Conservation (phyloP, 129 eudicot genomes). For the Rutidosis leptorrhynchoides region DNA sequence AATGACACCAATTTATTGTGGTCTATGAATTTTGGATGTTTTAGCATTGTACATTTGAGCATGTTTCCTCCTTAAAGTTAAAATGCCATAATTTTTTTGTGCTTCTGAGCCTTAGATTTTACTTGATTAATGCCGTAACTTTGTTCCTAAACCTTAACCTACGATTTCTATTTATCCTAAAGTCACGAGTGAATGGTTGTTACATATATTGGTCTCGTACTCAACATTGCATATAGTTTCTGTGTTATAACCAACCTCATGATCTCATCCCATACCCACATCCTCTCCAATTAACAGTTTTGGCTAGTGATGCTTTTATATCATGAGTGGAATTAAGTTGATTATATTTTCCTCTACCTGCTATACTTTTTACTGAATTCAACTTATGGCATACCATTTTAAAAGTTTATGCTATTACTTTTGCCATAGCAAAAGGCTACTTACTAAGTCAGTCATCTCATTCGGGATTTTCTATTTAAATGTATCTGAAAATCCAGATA, state of each 20-base stretch:
- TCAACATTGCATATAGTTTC: neutral
- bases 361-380: neutral
- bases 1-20: neutral
- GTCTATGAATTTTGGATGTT: neutral
- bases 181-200: neutral
- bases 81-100: neutral
- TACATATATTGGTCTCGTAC: neutral
- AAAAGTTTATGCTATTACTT: slow-evolving; percentile 5
- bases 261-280: neutral
- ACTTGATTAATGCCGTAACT: neutral
- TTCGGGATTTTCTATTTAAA: slow-evolving; percentile 12
- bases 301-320: neutral
- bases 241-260: neutral
- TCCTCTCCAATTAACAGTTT: neutral
- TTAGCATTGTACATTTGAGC: neutral
- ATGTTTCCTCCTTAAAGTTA: neutral
- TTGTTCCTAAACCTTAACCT: neutral
- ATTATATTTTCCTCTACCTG: neutral
- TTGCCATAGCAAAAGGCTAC: slow-evolving; percentile 26
- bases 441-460: slow-evolving; percentile 19
- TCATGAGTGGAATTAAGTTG: neutral
- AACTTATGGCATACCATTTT: neutral
- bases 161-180: neutral
- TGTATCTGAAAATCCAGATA: slow-evolving; percentile 42
- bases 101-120: neutral